Conservation (phyloP, 345 rosid genomes). For the Murraya paniculata region DNA sequence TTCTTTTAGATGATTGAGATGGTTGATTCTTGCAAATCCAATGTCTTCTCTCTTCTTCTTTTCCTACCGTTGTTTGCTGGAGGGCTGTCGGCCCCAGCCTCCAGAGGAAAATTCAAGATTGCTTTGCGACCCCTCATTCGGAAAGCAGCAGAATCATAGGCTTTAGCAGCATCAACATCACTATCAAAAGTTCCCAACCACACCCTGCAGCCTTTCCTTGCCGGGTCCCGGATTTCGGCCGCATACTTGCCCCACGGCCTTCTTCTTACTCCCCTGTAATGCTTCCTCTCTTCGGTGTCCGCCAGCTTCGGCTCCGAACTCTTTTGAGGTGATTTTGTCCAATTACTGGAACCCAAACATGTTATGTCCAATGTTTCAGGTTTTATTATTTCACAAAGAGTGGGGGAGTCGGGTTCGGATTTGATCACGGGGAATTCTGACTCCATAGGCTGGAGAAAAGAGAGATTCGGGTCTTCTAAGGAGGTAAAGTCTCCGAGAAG, state of each 20-base stretch:
- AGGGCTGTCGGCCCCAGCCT: slow-evolving; percentile 61
- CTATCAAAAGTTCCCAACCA: slow-evolving; percentile 87
- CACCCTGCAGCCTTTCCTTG: slow-evolving; percentile 69
- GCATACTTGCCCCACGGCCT: slow-evolving; percentile 97
- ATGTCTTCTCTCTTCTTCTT: slow-evolving; percentile 35
- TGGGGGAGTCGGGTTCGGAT: slow-evolving; percentile 37
- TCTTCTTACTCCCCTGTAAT: slow-evolving; percentile 82
- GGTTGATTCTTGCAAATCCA: slow-evolving; percentile 10
- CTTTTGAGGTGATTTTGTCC: not conserved
- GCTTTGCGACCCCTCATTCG: slow-evolving; percentile 85
- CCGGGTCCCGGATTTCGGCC: slow-evolving; percentile 92
- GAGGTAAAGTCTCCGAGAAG: slow-evolving; percentile 57
- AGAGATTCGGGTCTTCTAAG: slow-evolving; percentile 38
- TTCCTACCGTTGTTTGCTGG: slow-evolving; percentile 51
- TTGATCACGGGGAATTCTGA: slow-evolving; percentile 26
- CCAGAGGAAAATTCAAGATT: slow-evolving; percentile 75
- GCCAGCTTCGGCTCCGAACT: not conserved
- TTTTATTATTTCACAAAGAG: slow-evolving; percentile 24
- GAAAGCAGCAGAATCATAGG: slow-evolving; percentile 86
- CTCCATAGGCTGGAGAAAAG: slow-evolving; percentile 35
- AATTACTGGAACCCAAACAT: slow-evolving; percentile 13
- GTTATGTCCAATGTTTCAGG: slow-evolving; percentile 27
- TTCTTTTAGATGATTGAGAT: not conserved
- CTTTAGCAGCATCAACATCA: slow-evolving; percentile 80
- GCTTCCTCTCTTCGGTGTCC: slow-evolving; percentile 31